Conservation (phyloP, 805 yeast genomes). For the Candida silvicultrix region DNA sequence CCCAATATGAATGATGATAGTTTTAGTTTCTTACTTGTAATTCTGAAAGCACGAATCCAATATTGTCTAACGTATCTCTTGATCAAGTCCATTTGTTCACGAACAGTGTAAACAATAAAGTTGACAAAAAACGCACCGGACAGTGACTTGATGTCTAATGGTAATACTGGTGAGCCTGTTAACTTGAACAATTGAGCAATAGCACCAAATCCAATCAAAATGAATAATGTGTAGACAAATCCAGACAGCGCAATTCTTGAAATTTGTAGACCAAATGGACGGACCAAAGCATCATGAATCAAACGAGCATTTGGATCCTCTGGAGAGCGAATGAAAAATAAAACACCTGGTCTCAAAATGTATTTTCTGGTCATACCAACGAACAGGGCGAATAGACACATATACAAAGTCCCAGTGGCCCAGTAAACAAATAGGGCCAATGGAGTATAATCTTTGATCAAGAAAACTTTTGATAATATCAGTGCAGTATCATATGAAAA, state of each 20-base stretch:
- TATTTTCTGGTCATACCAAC: constrained; percentile 74
- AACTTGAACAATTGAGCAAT: constrained; percentile 13
- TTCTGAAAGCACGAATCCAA: constrained; percentile 58
- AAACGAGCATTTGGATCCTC: constrained; percentile 88
- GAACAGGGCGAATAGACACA: constrained; percentile 81
- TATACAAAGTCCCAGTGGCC: constrained; percentile 75
- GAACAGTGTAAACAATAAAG: background rate
- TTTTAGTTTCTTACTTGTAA: constrained; percentile 51
- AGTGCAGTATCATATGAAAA: constrained; percentile 18
- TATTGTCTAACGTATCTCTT: constrained; percentile 37
- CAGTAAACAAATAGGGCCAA: constrained; percentile 30
- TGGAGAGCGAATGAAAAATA: constrained; percentile 88
- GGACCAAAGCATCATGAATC: constrained; percentile 78
- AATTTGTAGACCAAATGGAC: constrained; percentile 67
- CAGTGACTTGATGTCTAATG: constrained; percentile 7
- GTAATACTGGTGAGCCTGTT: constrained; percentile 13
- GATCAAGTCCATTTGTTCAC: constrained; percentile 9
- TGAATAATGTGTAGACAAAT: constrained; percentile 65
- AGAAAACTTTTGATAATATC: background rate
- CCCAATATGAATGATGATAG: constrained; percentile 78
- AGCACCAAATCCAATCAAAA: constrained; percentile 67
- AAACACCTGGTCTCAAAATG: constrained; percentile 80
- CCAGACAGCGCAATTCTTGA: constrained; percentile 70
- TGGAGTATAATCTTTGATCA: background rate
- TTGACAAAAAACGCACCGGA: constrained; percentile 3